Percentiles rank a stretch among this genome's conserved stretches.
Evolutionary conservation across 495 filamentous ascomycete genomes (phyloP).

Genomic region (Parathielavia appendiculata): DNA sequence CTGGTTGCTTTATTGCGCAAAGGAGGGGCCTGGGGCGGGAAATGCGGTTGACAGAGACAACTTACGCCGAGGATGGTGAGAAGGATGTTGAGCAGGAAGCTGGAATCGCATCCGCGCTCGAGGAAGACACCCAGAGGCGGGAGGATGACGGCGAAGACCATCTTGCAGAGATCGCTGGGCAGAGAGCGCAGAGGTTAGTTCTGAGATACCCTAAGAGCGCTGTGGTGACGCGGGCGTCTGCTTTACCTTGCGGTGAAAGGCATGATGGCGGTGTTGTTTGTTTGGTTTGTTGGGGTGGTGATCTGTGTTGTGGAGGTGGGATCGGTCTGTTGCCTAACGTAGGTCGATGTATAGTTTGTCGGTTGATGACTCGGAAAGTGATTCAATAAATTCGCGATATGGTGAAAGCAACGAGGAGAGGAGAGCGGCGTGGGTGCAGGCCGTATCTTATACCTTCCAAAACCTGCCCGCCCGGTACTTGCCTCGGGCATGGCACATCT

Average conservation of each 20-base stretch:
- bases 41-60: conserved; percentile 20
- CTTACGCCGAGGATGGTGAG: conserved; percentile 75
- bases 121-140: conserved; percentile 88
- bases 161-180: conserved; percentile 81
- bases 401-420: not conserved
- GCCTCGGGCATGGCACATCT: not conserved
- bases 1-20: no score
- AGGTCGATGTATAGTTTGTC: not conserved
- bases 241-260: conserved; percentile 49
- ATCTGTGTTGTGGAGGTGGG: not conserved
- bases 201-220: not conserved
- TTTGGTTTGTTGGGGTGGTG: not conserved
- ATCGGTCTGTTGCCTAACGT: no score
- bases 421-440: not conserved
- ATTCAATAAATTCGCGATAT: not conserved
- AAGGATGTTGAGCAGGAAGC: conserved; percentile 87
- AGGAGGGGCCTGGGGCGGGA: no score
- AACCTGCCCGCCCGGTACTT: not conserved
- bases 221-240: not conserved
- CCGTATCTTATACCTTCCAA: not conserved
- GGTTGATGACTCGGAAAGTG: not conserved
- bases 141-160: conserved; percentile 81
- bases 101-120: conserved; percentile 79
- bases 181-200: conserved; percentile 1
- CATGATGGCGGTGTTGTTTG: conserved; percentile 36